Evolutionary conservation across 257 asterid genomes (phyloP).

Genomic region (Solanum virginianum): DNA sequence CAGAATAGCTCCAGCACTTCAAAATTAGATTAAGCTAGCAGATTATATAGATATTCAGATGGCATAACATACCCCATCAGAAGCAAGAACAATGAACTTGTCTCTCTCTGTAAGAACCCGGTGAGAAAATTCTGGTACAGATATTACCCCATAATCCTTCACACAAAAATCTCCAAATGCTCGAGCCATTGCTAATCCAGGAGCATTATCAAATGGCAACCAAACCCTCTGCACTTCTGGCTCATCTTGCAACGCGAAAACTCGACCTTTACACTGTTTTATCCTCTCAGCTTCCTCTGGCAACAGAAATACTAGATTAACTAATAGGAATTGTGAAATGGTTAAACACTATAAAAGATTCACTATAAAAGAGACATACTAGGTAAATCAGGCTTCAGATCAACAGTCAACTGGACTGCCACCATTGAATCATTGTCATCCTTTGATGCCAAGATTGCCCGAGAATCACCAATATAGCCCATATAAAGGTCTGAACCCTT

Average conservation of each 20-base stretch:
- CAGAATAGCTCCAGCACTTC: neutral
- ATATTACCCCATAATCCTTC: conserved; percentile 94
- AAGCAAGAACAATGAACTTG: conserved; percentile 84
- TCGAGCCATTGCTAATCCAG: conserved; percentile 98
- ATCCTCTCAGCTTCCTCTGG: conserved; percentile 97
- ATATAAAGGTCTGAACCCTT: conserved; percentile 82
- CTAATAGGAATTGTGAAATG: neutral
- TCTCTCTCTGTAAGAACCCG: conserved; percentile 62
- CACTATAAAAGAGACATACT: conserved; percentile 26
- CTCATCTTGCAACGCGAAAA: conserved; percentile 93
- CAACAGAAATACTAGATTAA: neutral
- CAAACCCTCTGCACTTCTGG: conserved; percentile 98
- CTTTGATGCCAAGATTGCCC: conserved; percentile 85
- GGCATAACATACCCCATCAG: conserved; percentile 71
- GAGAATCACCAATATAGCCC: conserved; percentile 89
- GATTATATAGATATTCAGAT: neutral
- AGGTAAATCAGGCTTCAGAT: conserved; percentile 92
- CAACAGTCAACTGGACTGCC: conserved; percentile 85
- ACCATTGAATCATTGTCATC: conserved; percentile 58
- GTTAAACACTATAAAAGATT: neutral
- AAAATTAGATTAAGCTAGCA: neutral
- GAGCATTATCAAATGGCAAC: conserved; percentile 97
- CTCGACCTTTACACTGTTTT: conserved; percentile 88
- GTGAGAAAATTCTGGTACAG: conserved; percentile 87
- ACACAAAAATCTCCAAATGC: conserved; percentile 99